Base-by-base conservation (phyloP, 2,329 filamentous ascomycete genomes). In the Xylaria sp. region DNA sequence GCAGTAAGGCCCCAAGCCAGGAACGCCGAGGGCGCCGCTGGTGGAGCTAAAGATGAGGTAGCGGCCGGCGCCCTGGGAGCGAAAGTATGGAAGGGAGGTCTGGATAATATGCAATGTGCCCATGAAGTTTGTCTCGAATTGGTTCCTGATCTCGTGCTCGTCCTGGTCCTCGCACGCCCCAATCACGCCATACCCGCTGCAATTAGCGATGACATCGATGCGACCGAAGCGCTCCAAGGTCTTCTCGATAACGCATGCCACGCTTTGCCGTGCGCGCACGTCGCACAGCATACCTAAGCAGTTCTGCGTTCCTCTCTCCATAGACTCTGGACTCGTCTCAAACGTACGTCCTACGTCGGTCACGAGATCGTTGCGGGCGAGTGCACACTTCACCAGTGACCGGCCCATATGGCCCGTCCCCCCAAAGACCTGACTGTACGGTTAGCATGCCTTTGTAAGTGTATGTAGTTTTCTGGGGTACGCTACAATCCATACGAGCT, bases 61-160 rank as follows among this genome's bases (percentile, higher is more conserved):
- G 35, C 94, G 88, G 0, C 96, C 96, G 0, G 84, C 85, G 25
- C 87, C 86, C 72, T 93, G 91, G 71, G 90, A 86, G 60, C 95
- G 90, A 75, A 98, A 97, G 81, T 97, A 93, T 0, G 94, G 94
- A 44, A 98, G 83, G 1, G 92, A 94, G 23, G 93, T 84, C 79
- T 98, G 94, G 68, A 98, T 91, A 75, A 99, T 97, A 81, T 98
- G 92, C 68, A 98, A 82, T 0, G 94, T 97, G 63, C 96, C 96
- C 85, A 97, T 95, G 81, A 98, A 97, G 81, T 99, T 99, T 25
- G 94, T 98, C 84, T 97, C 93, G 82, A 98, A 98, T 80, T 98
- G 96, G 76, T 97, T 95, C 67, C 94, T 92, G 74, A 98, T 88
- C 78, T 98, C 96, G 79, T 94, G 91, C 78, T 97, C 93, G 79